Evolutionary conservation across 345 rosid species (phyloP), one percentile per base, ranked within the genome.

Genomic region (Eucalyptus lansdowneana): DNA sequence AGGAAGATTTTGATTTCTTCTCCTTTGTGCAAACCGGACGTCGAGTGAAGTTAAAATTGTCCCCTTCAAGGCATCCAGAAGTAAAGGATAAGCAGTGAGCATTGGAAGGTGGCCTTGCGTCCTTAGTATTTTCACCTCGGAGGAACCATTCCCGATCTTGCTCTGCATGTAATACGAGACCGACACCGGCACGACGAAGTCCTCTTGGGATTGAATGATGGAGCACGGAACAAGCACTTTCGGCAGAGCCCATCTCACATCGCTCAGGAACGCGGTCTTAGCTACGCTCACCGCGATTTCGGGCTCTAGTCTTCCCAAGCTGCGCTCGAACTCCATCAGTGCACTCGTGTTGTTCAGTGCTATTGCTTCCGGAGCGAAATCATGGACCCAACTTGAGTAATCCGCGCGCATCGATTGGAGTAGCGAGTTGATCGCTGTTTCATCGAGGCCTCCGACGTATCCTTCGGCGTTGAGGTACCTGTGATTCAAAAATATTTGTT

Each of bases 71-170:
- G 47, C 93, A 62, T 91, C 53, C 80, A 86, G 42, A 44, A 93
- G 89, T 89, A 81, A 69, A 67, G 14, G 69, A 50, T 89, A 58
- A 34, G 93, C 92, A 6, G 91, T 91, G 45, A 93, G 91, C 47
- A 87, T 90, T 9, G 93, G 93, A 24, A 93, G 88, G 87, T 93
- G 93, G 29, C 93, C 93, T 87, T 88, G 14, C 9, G 90, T 80
- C 86, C 91, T n/a, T 1, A 91, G 91, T 37, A 93, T 87, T 62
- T 67, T 50, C n/a, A 92, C 90, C 51, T 9, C 53, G 25, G 91
- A 87, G 3, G 86, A 37, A n/a, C 65, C 37, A 31, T 91, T 89
- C 17, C 92, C 90, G 21, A 92, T 89, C 6, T 92, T 54, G 21
- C 24, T 72, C 89, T 91, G 45, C 91, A 92, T 91, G 89, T 91